Conservation (phyloP, 441 rosid genomes). For the Populus tomentosa region DNA sequence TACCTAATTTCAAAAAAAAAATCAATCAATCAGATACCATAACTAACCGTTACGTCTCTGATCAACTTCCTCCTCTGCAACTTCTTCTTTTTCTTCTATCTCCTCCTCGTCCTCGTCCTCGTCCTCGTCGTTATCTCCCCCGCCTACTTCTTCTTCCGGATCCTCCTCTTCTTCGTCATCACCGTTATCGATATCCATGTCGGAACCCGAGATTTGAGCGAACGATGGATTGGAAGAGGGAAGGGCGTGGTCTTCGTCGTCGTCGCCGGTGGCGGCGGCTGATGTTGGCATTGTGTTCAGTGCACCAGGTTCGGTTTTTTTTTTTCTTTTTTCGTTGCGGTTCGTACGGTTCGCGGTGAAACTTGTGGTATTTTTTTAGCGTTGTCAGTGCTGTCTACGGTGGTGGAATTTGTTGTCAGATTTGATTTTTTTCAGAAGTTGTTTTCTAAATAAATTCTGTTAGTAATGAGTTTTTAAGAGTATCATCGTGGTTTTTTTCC, state of each 20-base stretch:
- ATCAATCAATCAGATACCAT: background rate
- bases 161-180: slow-evolving; percentile 7
- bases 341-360: background rate
- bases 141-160: background rate
- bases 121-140: background rate
- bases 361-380: background rate
- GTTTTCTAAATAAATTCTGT: no score
- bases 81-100: background rate
- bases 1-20: background rate
- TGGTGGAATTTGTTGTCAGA: background rate
- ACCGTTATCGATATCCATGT: slow-evolving; percentile 2
- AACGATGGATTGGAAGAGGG: background rate
- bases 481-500: no score
- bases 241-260: background rate
- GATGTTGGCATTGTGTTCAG: background rate
- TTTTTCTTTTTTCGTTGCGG: background rate
- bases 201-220: background rate
- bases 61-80: background rate
- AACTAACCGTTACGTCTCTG: slow-evolving; percentile 16
- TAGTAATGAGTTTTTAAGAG: no score
- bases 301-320: background rate
- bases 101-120: background rate
- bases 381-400: background rate
- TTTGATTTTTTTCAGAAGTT: background rate
- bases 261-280: background rate